Conservation (phyloP, 768 basidiomycete genomes). For the Rhodosporidiobolus odoratus region DNA sequence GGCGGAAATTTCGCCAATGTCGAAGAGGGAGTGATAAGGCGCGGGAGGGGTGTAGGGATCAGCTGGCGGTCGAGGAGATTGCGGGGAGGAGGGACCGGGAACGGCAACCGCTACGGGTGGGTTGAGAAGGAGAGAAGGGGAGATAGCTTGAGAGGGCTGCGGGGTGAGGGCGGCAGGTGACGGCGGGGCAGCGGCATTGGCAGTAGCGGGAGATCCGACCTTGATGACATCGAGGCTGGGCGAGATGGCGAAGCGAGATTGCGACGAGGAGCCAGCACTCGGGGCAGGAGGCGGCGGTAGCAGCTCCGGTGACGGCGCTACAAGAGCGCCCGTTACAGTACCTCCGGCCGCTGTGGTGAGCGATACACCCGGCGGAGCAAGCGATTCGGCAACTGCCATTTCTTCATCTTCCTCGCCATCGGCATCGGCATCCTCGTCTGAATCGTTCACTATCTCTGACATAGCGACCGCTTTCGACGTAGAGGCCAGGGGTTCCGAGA, state of each 20-base stretch:
- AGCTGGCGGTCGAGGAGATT: neutral
- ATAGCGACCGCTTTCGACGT: neutral
- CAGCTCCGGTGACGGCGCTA: neutral
- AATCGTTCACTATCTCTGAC: neutral
- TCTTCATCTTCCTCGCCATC: conserved; percentile 30
- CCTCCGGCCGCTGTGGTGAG: neutral
- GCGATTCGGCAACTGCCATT: conserved; percentile 19
- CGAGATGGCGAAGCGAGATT: neutral
- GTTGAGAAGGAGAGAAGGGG: conserved; percentile 42
- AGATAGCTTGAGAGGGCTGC: conserved; percentile 35
- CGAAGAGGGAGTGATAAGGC: conserved; percentile 21
- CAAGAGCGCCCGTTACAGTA: neutral
- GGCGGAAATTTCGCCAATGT: conserved; percentile 24
- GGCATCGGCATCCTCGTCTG: conserved; percentile 23
- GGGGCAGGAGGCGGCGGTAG: neutral
- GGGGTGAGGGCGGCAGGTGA: conserved; percentile 3
- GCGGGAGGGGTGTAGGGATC: neutral
- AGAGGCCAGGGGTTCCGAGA: neutral
- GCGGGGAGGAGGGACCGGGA: neutral
- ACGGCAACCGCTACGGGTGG: conserved; percentile 47
- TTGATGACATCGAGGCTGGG: neutral
- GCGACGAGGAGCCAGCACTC: neutral
- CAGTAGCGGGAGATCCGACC: neutral
- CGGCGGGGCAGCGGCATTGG: neutral
- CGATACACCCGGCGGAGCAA: conserved; percentile 10